phyloP scores from a whole-genome alignment of 139 green algal genomes.

The Pseudopediastrum boryanum region DNA sequence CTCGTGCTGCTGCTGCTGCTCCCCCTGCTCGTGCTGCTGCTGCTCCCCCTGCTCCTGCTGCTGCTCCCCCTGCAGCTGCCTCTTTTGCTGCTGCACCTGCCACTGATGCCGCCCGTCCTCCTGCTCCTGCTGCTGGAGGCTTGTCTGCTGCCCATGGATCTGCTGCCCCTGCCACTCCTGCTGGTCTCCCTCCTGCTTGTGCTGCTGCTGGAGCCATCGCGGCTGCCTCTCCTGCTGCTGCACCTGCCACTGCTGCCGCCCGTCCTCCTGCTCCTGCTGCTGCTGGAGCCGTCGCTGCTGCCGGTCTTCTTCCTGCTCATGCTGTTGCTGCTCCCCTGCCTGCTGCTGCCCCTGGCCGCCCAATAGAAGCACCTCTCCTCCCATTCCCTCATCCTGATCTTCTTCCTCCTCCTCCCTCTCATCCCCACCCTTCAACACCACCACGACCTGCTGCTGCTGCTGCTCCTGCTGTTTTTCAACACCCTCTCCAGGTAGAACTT shows the following conservation, averaged over 20 bases:
- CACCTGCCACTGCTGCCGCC: not conserved
- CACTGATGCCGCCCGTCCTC: not conserved
- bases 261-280: not conserved
- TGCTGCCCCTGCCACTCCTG: conserved; percentile 11
- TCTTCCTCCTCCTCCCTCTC: too few species aligned
- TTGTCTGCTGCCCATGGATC: not conserved
- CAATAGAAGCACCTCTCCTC: too few species aligned
- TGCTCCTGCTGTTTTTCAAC: too few species aligned
- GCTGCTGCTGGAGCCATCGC: too few species aligned
- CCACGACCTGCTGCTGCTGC: too few species aligned
- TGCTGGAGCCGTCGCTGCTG: not conserved
- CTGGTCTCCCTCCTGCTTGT: not conserved
- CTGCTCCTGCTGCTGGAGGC: not conserved
- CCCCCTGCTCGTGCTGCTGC: not conserved
- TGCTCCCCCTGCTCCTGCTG: not conserved
- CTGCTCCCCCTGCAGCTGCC: not conserved
- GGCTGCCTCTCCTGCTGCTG: not conserved
- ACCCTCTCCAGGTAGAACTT: too few species aligned
- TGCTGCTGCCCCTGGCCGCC: too few species aligned
- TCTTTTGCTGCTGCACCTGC: not conserved
- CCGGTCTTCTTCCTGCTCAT: not conserved
- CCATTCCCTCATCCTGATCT: too few species aligned
- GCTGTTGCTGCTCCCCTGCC: not conserved
- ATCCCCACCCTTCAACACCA: too few species aligned
- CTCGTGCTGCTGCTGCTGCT: not conserved